These are phyloP conservation scores for Eutypella sp. DNA, from an alignment of 2,329 filamentous ascomycete species.

Conservation along the genomic window DNA sequence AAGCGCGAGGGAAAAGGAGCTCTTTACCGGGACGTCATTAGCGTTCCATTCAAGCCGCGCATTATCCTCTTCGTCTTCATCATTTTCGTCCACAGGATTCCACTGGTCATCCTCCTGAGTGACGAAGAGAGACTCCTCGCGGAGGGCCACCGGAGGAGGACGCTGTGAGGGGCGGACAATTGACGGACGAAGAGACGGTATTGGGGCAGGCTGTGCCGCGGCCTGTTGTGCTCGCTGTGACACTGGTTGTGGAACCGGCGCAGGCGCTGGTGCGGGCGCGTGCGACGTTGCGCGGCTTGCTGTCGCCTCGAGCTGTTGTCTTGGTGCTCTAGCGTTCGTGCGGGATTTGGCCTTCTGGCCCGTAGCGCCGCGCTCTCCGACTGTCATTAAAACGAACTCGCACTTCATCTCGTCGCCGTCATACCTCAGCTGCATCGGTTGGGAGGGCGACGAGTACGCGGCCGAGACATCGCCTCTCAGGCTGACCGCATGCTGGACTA, in stretches of 20 bases:
- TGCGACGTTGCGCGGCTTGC: constrained; percentile 38
- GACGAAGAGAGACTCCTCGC: constrained; percentile 68
- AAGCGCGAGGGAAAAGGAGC: constrained; percentile 4
- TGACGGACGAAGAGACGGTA: constrained; percentile 29
- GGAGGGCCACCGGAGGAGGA: constrained; percentile 51
- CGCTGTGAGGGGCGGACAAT: constrained; percentile 45
- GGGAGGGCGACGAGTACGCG: constrained; percentile 64
- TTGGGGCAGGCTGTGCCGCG: constrained; percentile 35
- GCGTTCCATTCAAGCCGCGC: constrained; percentile 72
- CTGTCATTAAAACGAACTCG: constrained; percentile 79
- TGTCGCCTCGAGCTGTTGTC: constrained; percentile 41
- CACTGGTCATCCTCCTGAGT: constrained; percentile 61
- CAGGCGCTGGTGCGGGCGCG: constrained; percentile 21
- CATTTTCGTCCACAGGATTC: constrained; percentile 61
- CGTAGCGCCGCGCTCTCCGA: constrained; percentile 56
- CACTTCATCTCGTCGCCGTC: constrained; percentile 62
- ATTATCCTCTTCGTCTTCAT: constrained; percentile 59
- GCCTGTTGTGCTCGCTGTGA: constrained; percentile 31
- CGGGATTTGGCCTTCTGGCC: constrained; percentile 40
- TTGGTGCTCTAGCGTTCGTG: constrained; percentile 34
- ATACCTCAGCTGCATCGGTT: constrained; percentile 70
- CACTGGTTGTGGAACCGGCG: constrained; percentile 26
- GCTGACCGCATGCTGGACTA: constrained; percentile 69
- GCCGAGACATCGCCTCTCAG: constrained; percentile 62
- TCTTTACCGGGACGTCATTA: constrained; percentile 54